These are phyloP conservation scores for Blepharisma undulans DNA, from an alignment of 169 alveolate genomes.

Conservation along the genomic window DNA sequence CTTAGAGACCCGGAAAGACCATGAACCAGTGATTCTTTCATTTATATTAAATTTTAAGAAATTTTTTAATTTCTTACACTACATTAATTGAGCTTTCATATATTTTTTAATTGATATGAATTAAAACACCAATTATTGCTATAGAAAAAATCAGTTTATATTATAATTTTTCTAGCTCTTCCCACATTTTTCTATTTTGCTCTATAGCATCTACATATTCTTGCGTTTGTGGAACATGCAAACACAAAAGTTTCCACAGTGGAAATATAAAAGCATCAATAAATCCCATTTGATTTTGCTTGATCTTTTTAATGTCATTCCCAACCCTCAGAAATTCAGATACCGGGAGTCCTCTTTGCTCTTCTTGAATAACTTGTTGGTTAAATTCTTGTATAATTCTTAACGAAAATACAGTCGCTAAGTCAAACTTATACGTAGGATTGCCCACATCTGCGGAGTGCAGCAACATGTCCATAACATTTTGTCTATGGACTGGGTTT, in stretches of 20 bases:
- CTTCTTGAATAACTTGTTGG: conserved; percentile 13
- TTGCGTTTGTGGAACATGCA: not conserved
- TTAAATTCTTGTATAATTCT: conserved; percentile 34
- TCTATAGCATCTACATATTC: conserved; percentile 5
- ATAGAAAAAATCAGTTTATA: too few species aligned
- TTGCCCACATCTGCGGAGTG: conserved; percentile 39
- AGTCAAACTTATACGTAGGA: conserved; percentile 15
- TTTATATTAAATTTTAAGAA: not conserved
- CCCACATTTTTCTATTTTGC: not conserved
- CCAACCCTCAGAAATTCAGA: conserved; percentile 27
- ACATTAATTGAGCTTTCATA: too few species aligned
- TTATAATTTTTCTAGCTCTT: conserved; percentile 8
- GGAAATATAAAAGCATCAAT: conserved; percentile 19
- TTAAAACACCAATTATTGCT: too few species aligned
- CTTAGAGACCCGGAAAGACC: conserved; percentile 17
- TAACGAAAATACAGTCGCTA: conserved; percentile 34
- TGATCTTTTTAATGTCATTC: conserved; percentile 20
- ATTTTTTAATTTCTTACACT: too few species aligned
- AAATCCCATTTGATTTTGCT: conserved; percentile 30
- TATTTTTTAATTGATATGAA: too few species aligned
- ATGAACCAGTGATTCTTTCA: conserved; percentile 28
- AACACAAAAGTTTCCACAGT: not conserved
- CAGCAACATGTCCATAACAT: not conserved
- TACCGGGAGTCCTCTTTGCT: conserved; percentile 18
- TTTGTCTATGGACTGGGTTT: conserved; percentile 3